Evolutionary conservation across 495 filamentous ascomycete genomes (phyloP), one percentile per base, ranked within the genome.

Genomic region (Aspergillus saccharolyticus): DNA sequence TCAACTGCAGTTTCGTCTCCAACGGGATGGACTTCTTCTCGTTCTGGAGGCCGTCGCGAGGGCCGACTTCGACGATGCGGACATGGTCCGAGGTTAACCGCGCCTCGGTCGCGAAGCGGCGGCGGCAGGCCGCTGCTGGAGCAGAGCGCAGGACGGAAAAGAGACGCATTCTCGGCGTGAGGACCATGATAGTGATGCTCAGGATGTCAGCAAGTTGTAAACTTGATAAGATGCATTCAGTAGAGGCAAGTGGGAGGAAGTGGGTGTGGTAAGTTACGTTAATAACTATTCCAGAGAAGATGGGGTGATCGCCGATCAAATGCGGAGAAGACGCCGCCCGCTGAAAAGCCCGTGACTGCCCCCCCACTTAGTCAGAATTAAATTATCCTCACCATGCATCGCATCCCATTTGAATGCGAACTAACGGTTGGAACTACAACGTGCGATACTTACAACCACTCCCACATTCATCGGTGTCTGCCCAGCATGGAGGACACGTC

Each of bases 41-140:
- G 67, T 97, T 97, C 75, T 98, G 94, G 52, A 98, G 75, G 44
- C 94, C 94, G 78, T 98, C 94, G 60, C 94, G 83, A 28, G 93
- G 89, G 15, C 93, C 92, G 58, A 97, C 94, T 74, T 98, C 94
- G 54, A 97, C 86, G 58, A 98, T 86, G 56, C 78, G 78, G 57
- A 81, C 79, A 67, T 81, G 77, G 57, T 77, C 78, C 73, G 76
- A 69, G 57, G 72, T 69, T 74, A 77, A 72, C 70, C 74, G 73
- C 70, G 74, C 71, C 59, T 78, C 73, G 56, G 75, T 78, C 53
- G 75, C 60, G 67, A 72, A 72, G 57, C 70, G 58, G 43, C 76
- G 71, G 43, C 25, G 25, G 9, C n/a, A n/a, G n/a, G n/a, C n/a
- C n/a, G 52, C 49, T 19, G 50, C 47, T n/a, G 58, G 44, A 54